Base-by-base conservation (phyloP, 2,329 filamentous ascomycete species). In the Cercospora nicotianae region DNA sequence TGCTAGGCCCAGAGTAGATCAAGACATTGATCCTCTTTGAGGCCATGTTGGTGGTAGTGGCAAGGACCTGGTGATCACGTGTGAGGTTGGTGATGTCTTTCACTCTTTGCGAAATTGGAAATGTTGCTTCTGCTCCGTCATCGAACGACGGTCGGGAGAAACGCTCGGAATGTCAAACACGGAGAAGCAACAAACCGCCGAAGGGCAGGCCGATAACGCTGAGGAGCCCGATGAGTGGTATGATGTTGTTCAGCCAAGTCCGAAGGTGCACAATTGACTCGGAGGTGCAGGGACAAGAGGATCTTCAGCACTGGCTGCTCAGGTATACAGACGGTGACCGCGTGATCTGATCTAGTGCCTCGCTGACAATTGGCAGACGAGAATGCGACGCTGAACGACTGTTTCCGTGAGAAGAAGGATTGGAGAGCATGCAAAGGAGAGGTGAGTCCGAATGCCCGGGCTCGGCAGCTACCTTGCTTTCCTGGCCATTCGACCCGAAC, bases 191-290 rank as follows among this genome's bases (percentile, higher is more conserved):
- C 72, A 74, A 58, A 67, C 67, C n/a, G 58, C 65, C 7, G 58
- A 66, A n/a, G 69, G 33, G 2, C 30, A 71, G 36, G 67, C 45
- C 30, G 84, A 87, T 55, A 87, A 89, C 42, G 91, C 94, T 67
- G 93, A 97, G 80, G 94, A 97, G 80, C 92, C 92, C 3, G 95
- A 98, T 85, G 94, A 97, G 68, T 98, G 94, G 95, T 98, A 83
- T 80, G 87, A 76, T 71, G 42, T 20, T 23, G 31, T 42, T 9
- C 61, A 36, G 28, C 16, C 23, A 51, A 51, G 45, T 28, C 31
- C 20, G 63, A 48, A 48, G 23, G 59, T 30, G 28, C 12, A 26
- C 45, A 3, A 45, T 48, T 55, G 62, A 60, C 62, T 70, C 33
- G 68, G 59, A 65, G 65, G 69, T 60, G 57, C 78, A 98, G 94